Base-by-base conservation (phyloP, 2,329 filamentous ascomycete species). In the Xylariales sp. region DNA sequence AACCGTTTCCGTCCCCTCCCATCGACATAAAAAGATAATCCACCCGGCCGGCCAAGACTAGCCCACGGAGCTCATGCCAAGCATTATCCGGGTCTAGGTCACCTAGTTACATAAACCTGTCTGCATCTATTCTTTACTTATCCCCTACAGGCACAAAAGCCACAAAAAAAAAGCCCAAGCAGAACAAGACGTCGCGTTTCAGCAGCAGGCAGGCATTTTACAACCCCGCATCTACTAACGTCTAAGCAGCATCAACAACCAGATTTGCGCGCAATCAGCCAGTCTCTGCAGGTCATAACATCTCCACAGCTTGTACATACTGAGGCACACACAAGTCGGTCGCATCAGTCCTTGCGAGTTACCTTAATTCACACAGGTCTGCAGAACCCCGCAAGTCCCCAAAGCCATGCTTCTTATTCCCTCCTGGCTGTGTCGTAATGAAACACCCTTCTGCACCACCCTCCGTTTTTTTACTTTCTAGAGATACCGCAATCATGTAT, bases 391-490 rank as follows among this genome's bases (percentile, higher is more conserved):
- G 49, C 53, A 49, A 54, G 32, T 50, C 54, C 60, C 54, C 58
- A 67, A 67, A 63, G 36, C 57, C 53, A 55, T 41, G 28, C 32
- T 28, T 59, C 30, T 54, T 52, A 46, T 62, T 62, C 32, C 56
- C 58, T 48, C 16, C 30, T 43, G 10, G 46, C 45, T 54, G 45
- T 58, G 57, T 41, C 53, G 56, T 49, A 46, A 53, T 55, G 48
- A 53, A 53, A 58, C 45, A 36, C 30, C 50, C 45, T 59, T 39
- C 62, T 46, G 34, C 62, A 68, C 71, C 71, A 68, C 62, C 58
- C 69, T 68, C 55, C 61, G 66, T 75, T 71, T 75, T 71, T 71
- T 69, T 74, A 72, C 74, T 75, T 73, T 71, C 72, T 73, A 69
- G 69, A 72, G 70, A 74, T 74, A 70, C 60, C 72, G 69, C 70